These are phyloP conservation scores for Epichloe scottii DNA, from an alignment of 2,329 filamentous ascomycete genomes.

Conservation along the genomic window DNA sequence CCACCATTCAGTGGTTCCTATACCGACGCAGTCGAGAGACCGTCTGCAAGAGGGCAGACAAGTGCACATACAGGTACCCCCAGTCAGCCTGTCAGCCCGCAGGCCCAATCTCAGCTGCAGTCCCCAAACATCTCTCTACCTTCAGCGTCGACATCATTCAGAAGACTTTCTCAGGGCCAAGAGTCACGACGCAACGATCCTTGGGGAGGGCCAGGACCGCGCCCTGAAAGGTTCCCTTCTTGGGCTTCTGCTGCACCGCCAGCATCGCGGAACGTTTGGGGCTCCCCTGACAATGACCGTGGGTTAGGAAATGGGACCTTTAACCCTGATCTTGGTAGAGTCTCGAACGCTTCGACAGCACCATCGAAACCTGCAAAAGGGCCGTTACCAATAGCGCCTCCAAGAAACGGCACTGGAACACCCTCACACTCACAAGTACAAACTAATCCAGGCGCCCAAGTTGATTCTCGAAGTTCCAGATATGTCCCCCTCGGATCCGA, in stretches of 20 bases:
- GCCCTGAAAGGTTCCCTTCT: slow-evolving; percentile 35
- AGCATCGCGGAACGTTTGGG: slow-evolving; percentile 55
- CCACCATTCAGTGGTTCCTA: slow-evolving; percentile 8
- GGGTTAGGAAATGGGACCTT: slow-evolving; percentile 71
- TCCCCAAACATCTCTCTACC: slow-evolving; percentile 9
- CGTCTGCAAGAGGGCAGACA: neutral
- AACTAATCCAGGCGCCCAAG: slow-evolving; percentile 10
- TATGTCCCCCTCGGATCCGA: slow-evolving; percentile 18
- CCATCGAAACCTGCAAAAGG: slow-evolving; percentile 23
- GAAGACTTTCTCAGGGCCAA: slow-evolving; percentile 21
- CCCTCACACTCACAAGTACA: slow-evolving; percentile 13
- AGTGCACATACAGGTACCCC: slow-evolving; percentile 1
- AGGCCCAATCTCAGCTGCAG: slow-evolving; percentile 4
- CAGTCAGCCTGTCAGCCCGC: slow-evolving; percentile 3
- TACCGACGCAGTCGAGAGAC: slow-evolving; percentile 1
- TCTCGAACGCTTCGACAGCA: slow-evolving; percentile 26
- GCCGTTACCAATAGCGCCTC: slow-evolving; percentile 34
- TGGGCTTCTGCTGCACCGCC: slow-evolving; percentile 36
- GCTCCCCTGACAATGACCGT: slow-evolving; percentile 56
- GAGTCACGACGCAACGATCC: slow-evolving; percentile 20
- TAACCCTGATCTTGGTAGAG: slow-evolving; percentile 43
- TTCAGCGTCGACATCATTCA: slow-evolving; percentile 8
- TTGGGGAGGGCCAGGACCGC: slow-evolving; percentile 27
- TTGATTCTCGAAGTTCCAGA: slow-evolving; percentile 20
- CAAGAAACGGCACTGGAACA: slow-evolving; percentile 9